Base-by-base conservation (phyloP, 805 yeast genomes). In the Yarrowia sp. region DNA sequence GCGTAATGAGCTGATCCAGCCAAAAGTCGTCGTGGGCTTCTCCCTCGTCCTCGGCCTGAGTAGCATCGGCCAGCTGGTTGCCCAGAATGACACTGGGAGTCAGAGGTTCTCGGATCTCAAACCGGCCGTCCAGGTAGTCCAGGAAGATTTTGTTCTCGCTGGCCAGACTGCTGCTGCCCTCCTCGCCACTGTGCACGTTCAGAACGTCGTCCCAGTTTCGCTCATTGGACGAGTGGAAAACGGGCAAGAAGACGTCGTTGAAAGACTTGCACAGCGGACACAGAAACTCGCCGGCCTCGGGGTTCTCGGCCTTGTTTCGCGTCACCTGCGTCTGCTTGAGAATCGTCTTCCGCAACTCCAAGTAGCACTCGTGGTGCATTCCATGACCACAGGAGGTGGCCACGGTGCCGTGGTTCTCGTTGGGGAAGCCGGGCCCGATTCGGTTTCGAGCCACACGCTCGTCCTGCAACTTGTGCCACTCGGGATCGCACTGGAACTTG, bases 211-310 rank as follows among this genome's bases (percentile, higher is more conserved):
- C 69, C 9, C 76, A 44, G 5, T 71, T 46, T 3, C 72, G 66
- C 9, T 70, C 78, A 73, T 88, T 88, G 4, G 79, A 72, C 2
- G 81, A 73, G 86, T 91, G 88, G 42, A 88, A 74, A 1, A 90
- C 80, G 0, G 98, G 99, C 50, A 94, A 79, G 74, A 94, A 92
- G 69, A 89, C 83, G 74, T 94, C 94, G 74, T 89, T 90, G 53
- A 94, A 80, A 0, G 96, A 89, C 69, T 92, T 92, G 80, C 99
- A 94, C 43, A 94, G 82, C 0, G 98, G 98, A 74, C 99, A 94
- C 33, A 91, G 78, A 71, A 91, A 89, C 73, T 93, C 96, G 9
- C 86, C 85, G 68, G 85, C 85, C 36, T 86, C 87, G 13, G 82
- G 78, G 70, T 90, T 86, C 70, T 89, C 96, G 0, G 97, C 96